Percentiles rank a stretch among this genome's conserved stretches.
These are phyloP conservation scores for Atalantia buxifolia DNA, from an alignment of 345 rosid species.

Conservation along the genomic window DNA sequence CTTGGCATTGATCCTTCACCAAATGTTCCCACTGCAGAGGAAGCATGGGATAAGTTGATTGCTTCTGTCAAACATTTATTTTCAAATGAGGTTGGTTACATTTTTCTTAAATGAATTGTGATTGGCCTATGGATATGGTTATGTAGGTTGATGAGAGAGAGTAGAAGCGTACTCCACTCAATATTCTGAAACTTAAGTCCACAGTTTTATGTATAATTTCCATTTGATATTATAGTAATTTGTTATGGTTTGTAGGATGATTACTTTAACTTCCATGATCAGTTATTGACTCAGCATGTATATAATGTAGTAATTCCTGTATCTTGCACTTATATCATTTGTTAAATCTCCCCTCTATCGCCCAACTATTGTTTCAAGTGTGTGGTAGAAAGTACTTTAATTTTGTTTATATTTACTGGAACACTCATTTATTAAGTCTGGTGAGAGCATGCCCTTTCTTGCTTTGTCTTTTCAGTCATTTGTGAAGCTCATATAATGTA, in stretches of 20 bases:
- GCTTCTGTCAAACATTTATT: slow-evolving; percentile 51
- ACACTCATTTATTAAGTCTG: background rate
- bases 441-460: background rate
- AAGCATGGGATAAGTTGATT: slow-evolving; percentile 57
- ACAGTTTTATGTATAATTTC: background rate
- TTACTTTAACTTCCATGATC: background rate
- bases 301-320: background rate
- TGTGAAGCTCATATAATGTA: background rate
- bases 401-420: background rate
- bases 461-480: background rate
- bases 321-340: background rate
- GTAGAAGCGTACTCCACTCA: background rate
- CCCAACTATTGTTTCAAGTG: background rate
- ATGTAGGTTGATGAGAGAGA: background rate
- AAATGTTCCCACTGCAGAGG: slow-evolving; percentile 50
- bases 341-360: background rate
- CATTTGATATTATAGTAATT: background rate
- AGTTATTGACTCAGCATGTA: background rate
- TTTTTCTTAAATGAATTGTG: slow-evolving; percentile 1
- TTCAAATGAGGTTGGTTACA: slow-evolving; percentile 69
- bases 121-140: background rate
- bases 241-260: background rate
- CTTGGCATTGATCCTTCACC: slow-evolving; percentile 49
- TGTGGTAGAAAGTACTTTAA: background rate
- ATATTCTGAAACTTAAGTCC: background rate